Conservation (phyloP, 2,329 filamentous ascomycete genomes). For the Diaporthe ampelina region DNA sequence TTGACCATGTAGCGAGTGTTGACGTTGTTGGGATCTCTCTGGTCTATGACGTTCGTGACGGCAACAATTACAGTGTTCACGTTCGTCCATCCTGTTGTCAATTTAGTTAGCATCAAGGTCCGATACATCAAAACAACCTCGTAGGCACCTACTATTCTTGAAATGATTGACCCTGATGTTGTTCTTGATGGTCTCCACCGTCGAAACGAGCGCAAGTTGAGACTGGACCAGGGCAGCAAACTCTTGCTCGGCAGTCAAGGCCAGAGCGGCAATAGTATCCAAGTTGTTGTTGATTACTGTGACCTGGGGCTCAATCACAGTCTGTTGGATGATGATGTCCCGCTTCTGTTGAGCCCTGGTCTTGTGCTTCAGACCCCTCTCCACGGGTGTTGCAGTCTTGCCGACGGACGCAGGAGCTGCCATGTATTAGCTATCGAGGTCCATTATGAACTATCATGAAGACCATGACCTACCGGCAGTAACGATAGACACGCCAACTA, state of each 20-base stretch:
- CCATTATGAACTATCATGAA: not conserved
- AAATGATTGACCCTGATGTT: constrained; percentile 59
- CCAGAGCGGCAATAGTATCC: constrained; percentile 52
- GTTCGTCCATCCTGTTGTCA: not conserved
- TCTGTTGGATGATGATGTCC: constrained; percentile 52
- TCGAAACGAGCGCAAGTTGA: constrained; percentile 52
- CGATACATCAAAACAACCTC: not conserved
- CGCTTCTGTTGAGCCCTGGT: constrained; percentile 46
- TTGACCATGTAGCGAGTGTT: constrained; percentile 57
- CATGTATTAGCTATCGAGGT: constrained; percentile 37
- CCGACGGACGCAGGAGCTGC: constrained; percentile 46
- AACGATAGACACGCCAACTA: constrained; percentile 49
- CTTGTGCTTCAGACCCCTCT: constrained; percentile 44
- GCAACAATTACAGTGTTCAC: constrained; percentile 56
- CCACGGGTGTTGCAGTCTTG: constrained; percentile 41
- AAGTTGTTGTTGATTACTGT: constrained; percentile 55
- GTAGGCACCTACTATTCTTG: constrained; percentile 43
- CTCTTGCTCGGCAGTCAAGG: constrained; percentile 53
- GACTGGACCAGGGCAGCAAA: constrained; percentile 55
- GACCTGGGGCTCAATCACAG: constrained; percentile 48
- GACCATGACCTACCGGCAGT: constrained; percentile 46
- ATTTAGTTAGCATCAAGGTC: not conserved
- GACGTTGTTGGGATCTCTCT: constrained; percentile 47
- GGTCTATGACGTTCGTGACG: constrained; percentile 54
- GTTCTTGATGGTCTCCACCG: constrained; percentile 57